A percentile compares a stretch with the other conserved stretches of the same genome.
Conservation (phyloP, 1,139 yeast species). For the Pichia sp. region DNA sequence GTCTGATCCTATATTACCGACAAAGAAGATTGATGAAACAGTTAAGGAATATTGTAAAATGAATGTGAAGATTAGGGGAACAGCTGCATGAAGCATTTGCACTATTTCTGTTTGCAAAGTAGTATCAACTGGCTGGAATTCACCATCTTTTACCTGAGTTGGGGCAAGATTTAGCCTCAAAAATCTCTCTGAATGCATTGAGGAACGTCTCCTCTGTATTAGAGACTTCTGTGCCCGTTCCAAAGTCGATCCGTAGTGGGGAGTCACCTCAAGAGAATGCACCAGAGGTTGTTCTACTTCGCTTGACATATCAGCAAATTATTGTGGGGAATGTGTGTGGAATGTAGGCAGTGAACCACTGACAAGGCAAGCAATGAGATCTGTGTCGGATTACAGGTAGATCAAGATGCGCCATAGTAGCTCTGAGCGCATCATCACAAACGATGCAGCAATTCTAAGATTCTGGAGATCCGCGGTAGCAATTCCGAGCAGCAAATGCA, state of each 20-base stretch:
- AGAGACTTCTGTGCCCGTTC: constrained; percentile 16
- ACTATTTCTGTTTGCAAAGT: constrained; percentile 34
- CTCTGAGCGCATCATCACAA: too few species aligned
- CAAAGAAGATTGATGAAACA: constrained; percentile 76
- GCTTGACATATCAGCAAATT: neutral
- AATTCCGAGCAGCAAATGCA: too few species aligned
- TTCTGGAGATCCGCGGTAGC: too few species aligned
- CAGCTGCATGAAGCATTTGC: constrained; percentile 39
- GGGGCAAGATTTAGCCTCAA: constrained; percentile 15
- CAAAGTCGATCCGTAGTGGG: neutral
- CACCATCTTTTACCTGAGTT: constrained; percentile 17
- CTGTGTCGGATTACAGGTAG: too few species aligned
- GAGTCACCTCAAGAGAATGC: neutral
- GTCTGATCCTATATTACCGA: constrained; percentile 71
- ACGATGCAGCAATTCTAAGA: too few species aligned
- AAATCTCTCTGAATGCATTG: constrained; percentile 16
- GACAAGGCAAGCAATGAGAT: too few species aligned
- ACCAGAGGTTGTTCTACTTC: neutral
- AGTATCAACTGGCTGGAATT: constrained; percentile 42
- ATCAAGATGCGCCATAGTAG: too few species aligned
- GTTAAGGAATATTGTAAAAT: constrained; percentile 75
- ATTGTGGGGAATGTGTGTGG: too few species aligned
- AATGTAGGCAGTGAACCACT: too few species aligned
- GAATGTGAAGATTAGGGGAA: constrained; percentile 68
- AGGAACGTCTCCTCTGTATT: constrained; percentile 24